Conservation (phyloP, 495 filamentous ascomycete species). For the Penicillium canariense region DNA sequence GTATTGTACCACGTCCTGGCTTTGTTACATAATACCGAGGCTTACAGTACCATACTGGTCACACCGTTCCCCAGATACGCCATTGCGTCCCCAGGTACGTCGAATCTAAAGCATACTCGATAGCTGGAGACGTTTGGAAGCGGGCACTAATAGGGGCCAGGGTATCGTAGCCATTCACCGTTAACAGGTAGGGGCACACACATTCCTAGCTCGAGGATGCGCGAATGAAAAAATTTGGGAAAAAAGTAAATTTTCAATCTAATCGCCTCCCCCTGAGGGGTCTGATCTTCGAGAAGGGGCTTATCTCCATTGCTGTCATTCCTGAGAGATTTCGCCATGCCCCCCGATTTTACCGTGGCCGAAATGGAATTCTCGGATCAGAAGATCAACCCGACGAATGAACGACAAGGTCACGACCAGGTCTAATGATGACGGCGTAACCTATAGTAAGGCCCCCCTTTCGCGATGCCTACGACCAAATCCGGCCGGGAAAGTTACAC, state of each 20-base stretch:
- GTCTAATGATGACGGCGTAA: too few relatives aligned
- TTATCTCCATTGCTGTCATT: conserved; percentile 15
- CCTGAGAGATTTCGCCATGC: background rate
- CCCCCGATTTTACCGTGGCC: too few relatives aligned
- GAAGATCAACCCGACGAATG: too few relatives aligned
- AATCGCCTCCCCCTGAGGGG: conserved; percentile 4
- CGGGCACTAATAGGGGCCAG: conserved; percentile 15
- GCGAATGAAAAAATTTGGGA: background rate
- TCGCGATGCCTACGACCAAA: too few relatives aligned
- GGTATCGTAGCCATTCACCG: conserved; percentile 18
- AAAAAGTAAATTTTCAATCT: background rate
- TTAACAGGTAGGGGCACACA: conserved; percentile 14
- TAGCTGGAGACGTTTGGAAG: background rate
- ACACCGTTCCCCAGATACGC: background rate
- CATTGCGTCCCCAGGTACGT: background rate
- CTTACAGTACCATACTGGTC: background rate
- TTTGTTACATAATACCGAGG: background rate
- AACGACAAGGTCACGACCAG: too few relatives aligned
- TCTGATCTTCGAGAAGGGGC: conserved; percentile 26
- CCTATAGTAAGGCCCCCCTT: too few relatives aligned
- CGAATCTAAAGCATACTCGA: too few relatives aligned
- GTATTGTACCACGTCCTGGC: background rate
- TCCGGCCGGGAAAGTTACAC: too few relatives aligned
- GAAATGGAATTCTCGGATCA: too few relatives aligned
- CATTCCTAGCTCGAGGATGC: background rate